Evolutionary conservation across 495 filamentous ascomycete genomes (phyloP).

Genomic region (Lasiosphaeria ovina): DNA sequence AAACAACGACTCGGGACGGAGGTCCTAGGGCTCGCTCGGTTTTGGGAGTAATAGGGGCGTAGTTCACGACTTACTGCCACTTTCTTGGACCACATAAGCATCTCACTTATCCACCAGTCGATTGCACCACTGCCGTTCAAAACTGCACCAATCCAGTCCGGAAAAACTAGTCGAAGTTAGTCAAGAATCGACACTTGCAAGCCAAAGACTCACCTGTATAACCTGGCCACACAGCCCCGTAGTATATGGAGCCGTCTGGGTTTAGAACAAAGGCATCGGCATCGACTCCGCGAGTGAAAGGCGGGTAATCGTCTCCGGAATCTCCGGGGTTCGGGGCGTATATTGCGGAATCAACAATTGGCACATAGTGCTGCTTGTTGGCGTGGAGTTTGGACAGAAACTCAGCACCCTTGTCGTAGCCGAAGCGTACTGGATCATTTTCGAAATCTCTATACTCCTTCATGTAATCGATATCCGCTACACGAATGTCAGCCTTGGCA

Average conservation of each 20-base stretch:
- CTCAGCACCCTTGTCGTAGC: slow-evolving; percentile 59
- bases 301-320: slow-evolving; percentile 64
- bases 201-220: slow-evolving; percentile 47
- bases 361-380: slow-evolving; percentile 71
- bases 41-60: no score
- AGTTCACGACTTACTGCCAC: slow-evolving; percentile 32
- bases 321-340: slow-evolving; percentile 75
- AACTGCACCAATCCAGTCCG: slow-evolving; percentile 56
- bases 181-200: slow-evolving; percentile 38
- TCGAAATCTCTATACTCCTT: slow-evolving; percentile 66
- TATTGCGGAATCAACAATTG: slow-evolving; percentile 81
- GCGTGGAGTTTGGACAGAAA: slow-evolving; percentile 66
- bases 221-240: slow-evolving; percentile 87
- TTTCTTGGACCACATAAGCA: slow-evolving; percentile 58
- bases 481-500: slow-evolving; percentile 22
- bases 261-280: slow-evolving; percentile 66
- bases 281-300: slow-evolving; percentile 65
- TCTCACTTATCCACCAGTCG: slow-evolving; percentile 71
- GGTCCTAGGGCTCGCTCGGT: no score
- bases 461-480: slow-evolving; percentile 89
- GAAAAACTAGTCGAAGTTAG: slow-evolving; percentile 42
- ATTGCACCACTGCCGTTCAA: slow-evolving; percentile 57
- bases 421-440: slow-evolving; percentile 65
- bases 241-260: slow-evolving; percentile 67
- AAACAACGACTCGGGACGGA: no score